Conservation (phyloP, 2,329 filamentous ascomycete species). For the Onygena corvina region DNA sequence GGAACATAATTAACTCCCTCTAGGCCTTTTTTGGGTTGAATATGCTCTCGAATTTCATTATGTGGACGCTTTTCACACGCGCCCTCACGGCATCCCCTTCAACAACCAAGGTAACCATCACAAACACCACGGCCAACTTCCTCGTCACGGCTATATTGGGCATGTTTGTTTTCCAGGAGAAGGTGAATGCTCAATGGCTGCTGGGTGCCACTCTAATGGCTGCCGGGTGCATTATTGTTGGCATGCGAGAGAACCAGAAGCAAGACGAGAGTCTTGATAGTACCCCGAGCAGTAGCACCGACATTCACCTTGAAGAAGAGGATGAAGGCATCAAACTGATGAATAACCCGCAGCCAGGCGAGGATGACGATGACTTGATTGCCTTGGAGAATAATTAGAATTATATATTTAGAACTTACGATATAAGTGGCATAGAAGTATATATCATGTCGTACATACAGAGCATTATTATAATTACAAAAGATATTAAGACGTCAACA, state of each 20-base stretch:
- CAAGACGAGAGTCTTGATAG: slow-evolving; percentile 13
- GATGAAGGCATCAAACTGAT: slow-evolving; percentile 7
- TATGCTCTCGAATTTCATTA: slow-evolving; percentile 49
- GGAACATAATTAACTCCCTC: neutral
- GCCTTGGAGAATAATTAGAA: slow-evolving; percentile 2
- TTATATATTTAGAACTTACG: neutral
- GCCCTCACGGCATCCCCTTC: slow-evolving; percentile 49
- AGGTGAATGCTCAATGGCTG: slow-evolving; percentile 48
- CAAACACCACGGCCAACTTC: slow-evolving; percentile 54
- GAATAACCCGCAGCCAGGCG: slow-evolving; percentile 9
- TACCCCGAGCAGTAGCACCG: slow-evolving; percentile 8
- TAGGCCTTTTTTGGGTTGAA: slow-evolving; percentile 51
- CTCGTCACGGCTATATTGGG: slow-evolving; percentile 49
- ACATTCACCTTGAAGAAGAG: neutral
- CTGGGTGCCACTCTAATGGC: slow-evolving; percentile 48
- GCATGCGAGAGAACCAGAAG: slow-evolving; percentile 41
- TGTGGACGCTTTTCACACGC: slow-evolving; percentile 55
- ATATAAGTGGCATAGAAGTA: neutral
- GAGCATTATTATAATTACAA: neutral
- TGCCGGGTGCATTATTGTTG: slow-evolving; percentile 51
- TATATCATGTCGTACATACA: slow-evolving; percentile 3
- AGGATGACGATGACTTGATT: slow-evolving; percentile 7
- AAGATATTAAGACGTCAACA: neutral
- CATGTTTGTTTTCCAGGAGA: slow-evolving; percentile 46
- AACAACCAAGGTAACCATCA: slow-evolving; percentile 51